A percentile compares a stretch with the other conserved stretches of the same genome.
Evolutionary conservation across 257 asterid genomes (phyloP).

Genomic region (Rauvolfia tetraphylla): DNA sequence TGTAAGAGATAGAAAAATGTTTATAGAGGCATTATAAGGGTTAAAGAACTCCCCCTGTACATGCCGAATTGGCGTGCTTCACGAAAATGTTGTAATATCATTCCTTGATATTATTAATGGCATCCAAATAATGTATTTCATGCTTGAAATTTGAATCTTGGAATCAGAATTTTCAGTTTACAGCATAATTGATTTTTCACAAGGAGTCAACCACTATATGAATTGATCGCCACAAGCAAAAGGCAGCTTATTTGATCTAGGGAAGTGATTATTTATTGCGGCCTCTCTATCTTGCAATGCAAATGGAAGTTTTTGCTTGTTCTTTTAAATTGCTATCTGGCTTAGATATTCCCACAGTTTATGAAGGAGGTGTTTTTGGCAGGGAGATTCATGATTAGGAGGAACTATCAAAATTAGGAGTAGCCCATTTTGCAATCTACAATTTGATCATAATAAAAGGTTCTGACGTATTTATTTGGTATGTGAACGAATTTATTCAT

Average conservation of each 20-base stretch:
- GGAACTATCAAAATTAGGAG: neutral
- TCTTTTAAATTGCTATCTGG: neutral
- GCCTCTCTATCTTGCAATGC: neutral
- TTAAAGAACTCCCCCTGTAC: neutral
- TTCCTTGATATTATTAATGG: neutral
- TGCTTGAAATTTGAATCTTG: neutral
- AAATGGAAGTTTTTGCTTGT: neutral
- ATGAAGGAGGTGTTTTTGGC: neutral
- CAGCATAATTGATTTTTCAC: neutral
- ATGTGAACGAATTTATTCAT: neutral
- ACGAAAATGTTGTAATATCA: neutral
- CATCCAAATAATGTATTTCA: neutral
- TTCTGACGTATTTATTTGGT: neutral
- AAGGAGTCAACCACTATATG: neutral
- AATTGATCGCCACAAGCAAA: neutral
- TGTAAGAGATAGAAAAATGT: neutral
- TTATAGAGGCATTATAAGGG: neutral
- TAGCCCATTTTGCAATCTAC: neutral
- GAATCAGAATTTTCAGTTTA: neutral
- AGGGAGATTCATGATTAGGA: neutral
- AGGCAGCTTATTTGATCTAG: neutral
- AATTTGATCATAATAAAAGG: neutral
- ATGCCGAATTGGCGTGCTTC: neutral
- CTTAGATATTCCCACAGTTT: neutral
- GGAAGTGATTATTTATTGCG: neutral